Evolutionary conservation across 768 basidiomycete species (phyloP).

Genomic region (Suillus clintonianus): DNA sequence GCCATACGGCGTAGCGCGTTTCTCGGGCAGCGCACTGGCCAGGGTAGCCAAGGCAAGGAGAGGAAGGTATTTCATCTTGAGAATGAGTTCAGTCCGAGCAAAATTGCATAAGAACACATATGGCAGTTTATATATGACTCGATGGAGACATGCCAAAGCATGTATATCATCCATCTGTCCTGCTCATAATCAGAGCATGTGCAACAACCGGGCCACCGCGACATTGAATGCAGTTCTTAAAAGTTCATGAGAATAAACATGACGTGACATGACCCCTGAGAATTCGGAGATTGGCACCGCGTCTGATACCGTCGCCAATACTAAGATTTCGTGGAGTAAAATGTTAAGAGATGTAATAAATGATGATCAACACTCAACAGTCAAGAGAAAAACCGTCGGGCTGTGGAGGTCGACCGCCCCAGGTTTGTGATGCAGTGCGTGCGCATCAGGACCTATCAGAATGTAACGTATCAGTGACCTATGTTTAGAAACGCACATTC

Average conservation of each 20-base stretch:
- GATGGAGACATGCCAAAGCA: neutral
- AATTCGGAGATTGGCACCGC: neutral
- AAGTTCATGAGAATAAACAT: constrained; percentile 1
- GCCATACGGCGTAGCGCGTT: constrained; percentile 45
- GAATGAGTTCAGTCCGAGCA: neutral
- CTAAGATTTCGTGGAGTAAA: neutral
- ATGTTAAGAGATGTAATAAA: neutral
- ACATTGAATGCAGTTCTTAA: constrained; percentile 1
- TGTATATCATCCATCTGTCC: neutral
- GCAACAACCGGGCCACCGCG: constrained; percentile 4
- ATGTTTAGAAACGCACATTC: neutral
- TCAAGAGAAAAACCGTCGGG: neutral
- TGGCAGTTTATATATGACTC: constrained; percentile 12
- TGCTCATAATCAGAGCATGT: constrained; percentile 16
- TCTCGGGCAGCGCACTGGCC: constrained; percentile 15
- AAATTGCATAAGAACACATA: neutral
- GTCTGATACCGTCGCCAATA: neutral
- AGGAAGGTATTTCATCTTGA: constrained; percentile 21
- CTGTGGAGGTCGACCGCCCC: neutral
- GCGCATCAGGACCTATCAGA: neutral
- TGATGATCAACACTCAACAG: neutral
- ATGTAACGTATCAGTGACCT: neutral
- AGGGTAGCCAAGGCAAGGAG: constrained; percentile 18
- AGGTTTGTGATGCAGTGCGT: neutral
- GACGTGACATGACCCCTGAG: neutral